A percentile compares a stretch with the other conserved stretches of the same genome.
phyloP scores from a whole-genome alignment of 345 rosid genomes.

The Hevea brasiliensis region DNA sequence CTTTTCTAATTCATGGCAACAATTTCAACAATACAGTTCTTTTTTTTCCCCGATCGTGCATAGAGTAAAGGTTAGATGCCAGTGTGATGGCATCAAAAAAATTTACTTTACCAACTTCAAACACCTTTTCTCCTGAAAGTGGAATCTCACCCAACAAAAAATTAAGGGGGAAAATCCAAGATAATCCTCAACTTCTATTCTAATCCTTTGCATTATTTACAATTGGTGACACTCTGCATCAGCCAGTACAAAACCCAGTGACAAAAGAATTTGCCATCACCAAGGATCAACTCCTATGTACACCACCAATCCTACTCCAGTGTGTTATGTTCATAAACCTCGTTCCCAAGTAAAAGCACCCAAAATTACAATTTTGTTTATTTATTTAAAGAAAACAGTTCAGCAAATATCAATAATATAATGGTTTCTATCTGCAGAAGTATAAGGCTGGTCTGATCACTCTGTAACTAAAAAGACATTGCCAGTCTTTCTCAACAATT shows the following conservation, averaged over 20 bases:
- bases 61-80: neutral
- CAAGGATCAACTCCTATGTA: neutral
- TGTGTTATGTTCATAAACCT: neutral
- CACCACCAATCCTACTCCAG: neutral
- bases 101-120: too few relatives aligned
- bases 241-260: neutral
- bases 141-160: neutral
- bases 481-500: neutral
- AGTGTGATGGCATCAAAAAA: neutral
- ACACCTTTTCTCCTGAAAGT: neutral
- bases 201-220: neutral
- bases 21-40: neutral
- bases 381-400: neutral
- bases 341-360: neutral
- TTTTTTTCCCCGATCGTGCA: neutral
- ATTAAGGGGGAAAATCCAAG: neutral
- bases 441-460: neutral
- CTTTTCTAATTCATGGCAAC: neutral
- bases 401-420: neutral
- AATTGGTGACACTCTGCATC: neutral
- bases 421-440: neutral
- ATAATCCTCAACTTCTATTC: neutral
- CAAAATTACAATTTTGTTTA: neutral
- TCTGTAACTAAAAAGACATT: neutral
- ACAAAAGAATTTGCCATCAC: neutral